These are phyloP conservation scores for Glycyrrhiza uralensis DNA, from an alignment of 306 rosid genomes.

Conservation along the genomic window DNA sequence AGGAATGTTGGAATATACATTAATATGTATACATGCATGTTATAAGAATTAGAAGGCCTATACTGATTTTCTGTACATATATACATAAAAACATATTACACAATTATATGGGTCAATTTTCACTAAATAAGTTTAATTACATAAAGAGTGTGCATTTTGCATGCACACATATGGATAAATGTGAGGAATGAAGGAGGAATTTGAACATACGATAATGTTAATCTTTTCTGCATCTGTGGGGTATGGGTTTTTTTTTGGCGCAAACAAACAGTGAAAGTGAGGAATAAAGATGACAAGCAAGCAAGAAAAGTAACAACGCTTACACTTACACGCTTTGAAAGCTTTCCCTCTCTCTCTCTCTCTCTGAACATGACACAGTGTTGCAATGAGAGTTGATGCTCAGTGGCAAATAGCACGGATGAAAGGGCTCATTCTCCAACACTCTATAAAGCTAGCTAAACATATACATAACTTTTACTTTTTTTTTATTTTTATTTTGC, in stretches of 20 bases:
- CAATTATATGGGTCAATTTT: background rate
- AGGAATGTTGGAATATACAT: constrained; percentile 6
- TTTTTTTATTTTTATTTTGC: background rate
- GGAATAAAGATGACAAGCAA: constrained; percentile 42
- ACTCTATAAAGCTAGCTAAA: constrained; percentile 28
- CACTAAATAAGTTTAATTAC: background rate
- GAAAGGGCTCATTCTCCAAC: constrained; percentile 55
- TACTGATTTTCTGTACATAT: background rate
- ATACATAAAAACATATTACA: no score
- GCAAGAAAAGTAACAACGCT: constrained; percentile 24
- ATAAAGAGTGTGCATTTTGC: constrained; percentile 3
- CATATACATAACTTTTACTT: background rate
- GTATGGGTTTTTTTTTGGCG: constrained; percentile 30
- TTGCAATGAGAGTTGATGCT: constrained; percentile 40
- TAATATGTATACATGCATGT: background rate
- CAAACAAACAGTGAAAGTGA: constrained; percentile 42
- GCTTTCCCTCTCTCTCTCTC: constrained; percentile 1
- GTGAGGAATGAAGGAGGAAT: constrained; percentile 10
- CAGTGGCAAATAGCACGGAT: constrained; percentile 39
- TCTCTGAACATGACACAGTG: constrained; percentile 16
- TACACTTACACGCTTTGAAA: background rate
- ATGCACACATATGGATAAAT: constrained; percentile 2
- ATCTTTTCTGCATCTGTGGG: constrained; percentile 39
- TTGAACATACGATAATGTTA: constrained; percentile 27
- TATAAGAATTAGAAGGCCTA: background rate